Conservation (phyloP, 192 early-diverging fungal genomes). For the Oehlia diaphana region DNA sequence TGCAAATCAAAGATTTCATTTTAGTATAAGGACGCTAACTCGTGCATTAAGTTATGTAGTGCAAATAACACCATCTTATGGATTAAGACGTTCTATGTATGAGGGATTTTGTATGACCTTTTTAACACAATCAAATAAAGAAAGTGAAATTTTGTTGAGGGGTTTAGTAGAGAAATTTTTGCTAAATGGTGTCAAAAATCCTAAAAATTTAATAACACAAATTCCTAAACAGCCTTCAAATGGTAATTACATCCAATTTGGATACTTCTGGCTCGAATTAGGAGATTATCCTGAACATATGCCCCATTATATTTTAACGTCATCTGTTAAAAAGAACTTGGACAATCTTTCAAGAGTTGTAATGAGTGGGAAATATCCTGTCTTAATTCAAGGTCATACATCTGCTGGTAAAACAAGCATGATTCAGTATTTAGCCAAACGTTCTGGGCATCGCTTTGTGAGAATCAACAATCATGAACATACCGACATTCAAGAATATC, state of each 20-base stretch:
- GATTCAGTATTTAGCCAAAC: conserved; percentile 92
- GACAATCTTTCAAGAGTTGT: conserved; percentile 86
- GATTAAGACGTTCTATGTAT: conserved; percentile 79
- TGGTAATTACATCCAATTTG: conserved; percentile 67
- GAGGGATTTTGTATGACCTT: conserved; percentile 98
- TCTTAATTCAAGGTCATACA: conserved; percentile 98
- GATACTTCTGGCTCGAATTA: conserved; percentile 83
- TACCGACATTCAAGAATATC: conserved; percentile 97
- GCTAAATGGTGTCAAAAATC: conserved; percentile 57
- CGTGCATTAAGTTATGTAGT: conserved; percentile 82
- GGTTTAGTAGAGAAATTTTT: conserved; percentile 61
- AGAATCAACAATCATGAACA: conserved; percentile 99
- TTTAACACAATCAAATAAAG: conserved; percentile 78
- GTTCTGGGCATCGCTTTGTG: conserved; percentile 91
- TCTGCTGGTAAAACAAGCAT: conserved; percentile 98
- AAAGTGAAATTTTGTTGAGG: conserved; percentile 59
- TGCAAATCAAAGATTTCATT: conserved; percentile 82
- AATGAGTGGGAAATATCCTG: conserved; percentile 87
- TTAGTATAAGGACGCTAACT: conserved; percentile 90
- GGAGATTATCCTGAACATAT: conserved; percentile 42
- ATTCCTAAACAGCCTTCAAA: conserved; percentile 55
- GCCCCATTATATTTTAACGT: conserved; percentile 80
- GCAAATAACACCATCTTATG: conserved; percentile 71
- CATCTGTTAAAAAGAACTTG: conserved; percentile 86
- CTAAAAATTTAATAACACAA: conserved; percentile 54